phyloP scores from a whole-genome alignment of 2,329 filamentous ascomycete genomes.

The Botryotinia convoluta region DNA sequence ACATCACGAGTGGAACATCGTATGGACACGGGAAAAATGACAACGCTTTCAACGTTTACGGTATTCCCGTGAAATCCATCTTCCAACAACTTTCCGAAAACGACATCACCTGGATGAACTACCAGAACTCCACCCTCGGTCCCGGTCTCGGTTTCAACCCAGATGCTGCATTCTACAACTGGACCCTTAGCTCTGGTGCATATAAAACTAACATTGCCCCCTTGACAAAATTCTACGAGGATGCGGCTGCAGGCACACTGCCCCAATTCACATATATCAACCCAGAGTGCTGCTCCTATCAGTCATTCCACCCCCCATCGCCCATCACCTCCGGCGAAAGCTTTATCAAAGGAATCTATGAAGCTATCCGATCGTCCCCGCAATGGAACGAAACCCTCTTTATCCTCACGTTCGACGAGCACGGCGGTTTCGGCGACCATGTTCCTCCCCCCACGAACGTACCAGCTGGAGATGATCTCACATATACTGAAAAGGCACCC shows the following conservation, averaged over 20 bases:
- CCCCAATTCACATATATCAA: slow-evolving; percentile 49
- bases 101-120: slow-evolving; percentile 47
- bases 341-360: slow-evolving; percentile 47
- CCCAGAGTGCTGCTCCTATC: slow-evolving; percentile 50
- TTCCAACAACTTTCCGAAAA: slow-evolving; percentile 44
- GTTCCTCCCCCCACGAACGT: slow-evolving; percentile 43
- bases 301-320: slow-evolving; percentile 46
- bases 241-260: slow-evolving; percentile 45
- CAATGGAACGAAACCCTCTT: slow-evolving; percentile 49
- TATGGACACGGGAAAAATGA: slow-evolving; percentile 43
- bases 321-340: slow-evolving; percentile 46
- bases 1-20: slow-evolving; percentile 43
- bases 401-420: slow-evolving; percentile 48
- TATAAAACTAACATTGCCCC: slow-evolving; percentile 40
- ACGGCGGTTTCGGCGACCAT: slow-evolving; percentile 49
- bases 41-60: slow-evolving; percentile 38
- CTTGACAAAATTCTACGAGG: slow-evolving; percentile 44
- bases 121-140: slow-evolving; percentile 43
- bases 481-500: slow-evolving; percentile 40
- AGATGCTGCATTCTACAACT: slow-evolving; percentile 45
- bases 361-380: slow-evolving; percentile 44
- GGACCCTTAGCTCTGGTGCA: slow-evolving; percentile 41
- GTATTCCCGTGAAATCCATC: slow-evolving; percentile 41
- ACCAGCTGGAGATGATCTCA: slow-evolving; percentile 41
- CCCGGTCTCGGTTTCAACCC: slow-evolving; percentile 41